Evolutionary conservation across 495 filamentous ascomycete species (phyloP).

Genomic region (Aspergillus panamensis): DNA sequence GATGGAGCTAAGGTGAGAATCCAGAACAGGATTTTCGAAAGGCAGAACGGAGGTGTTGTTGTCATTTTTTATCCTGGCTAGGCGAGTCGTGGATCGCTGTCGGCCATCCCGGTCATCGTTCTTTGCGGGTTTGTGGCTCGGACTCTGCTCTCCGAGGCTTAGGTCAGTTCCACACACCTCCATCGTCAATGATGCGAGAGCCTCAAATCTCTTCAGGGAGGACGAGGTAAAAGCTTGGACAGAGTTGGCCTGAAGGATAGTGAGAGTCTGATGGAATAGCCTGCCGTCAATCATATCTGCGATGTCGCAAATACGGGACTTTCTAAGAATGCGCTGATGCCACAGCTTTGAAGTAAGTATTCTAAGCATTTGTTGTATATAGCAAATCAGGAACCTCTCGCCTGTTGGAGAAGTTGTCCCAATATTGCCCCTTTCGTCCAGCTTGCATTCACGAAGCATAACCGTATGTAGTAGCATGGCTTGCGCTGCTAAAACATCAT

Average conservation of each 20-base stretch:
- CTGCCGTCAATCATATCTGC: constrained; percentile 65
- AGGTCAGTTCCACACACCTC: constrained; percentile 5
- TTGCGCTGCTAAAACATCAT: background rate
- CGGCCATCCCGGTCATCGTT: background rate
- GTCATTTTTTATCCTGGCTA: background rate
- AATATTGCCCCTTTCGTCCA: constrained; percentile 5
- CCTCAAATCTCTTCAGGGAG: background rate
- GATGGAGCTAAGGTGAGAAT: constrained; percentile 54
- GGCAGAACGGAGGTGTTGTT: constrained; percentile 10
- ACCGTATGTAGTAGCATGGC: constrained; percentile 17
- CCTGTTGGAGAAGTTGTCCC: background rate
- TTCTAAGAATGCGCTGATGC: constrained; percentile 14
- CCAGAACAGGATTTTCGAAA: constrained; percentile 37
- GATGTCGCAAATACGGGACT: constrained; percentile 41
- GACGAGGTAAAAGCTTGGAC: background rate
- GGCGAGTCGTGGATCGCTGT: background rate
- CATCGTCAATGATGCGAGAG: background rate
- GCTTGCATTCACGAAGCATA: constrained; percentile 16
- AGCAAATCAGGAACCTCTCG: constrained; percentile 7
- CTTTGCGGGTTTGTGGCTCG: background rate
- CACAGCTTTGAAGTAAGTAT: constrained; percentile 15
- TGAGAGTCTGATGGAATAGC: constrained; percentile 40
- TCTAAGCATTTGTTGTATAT: background rate
- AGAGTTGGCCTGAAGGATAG: background rate
- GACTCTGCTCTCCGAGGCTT: background rate